A percentile compares a stretch with the other conserved stretches of the same genome.
Conservation (phyloP, 2,329 filamentous ascomycete species). For the Penicillium vulpinum region DNA sequence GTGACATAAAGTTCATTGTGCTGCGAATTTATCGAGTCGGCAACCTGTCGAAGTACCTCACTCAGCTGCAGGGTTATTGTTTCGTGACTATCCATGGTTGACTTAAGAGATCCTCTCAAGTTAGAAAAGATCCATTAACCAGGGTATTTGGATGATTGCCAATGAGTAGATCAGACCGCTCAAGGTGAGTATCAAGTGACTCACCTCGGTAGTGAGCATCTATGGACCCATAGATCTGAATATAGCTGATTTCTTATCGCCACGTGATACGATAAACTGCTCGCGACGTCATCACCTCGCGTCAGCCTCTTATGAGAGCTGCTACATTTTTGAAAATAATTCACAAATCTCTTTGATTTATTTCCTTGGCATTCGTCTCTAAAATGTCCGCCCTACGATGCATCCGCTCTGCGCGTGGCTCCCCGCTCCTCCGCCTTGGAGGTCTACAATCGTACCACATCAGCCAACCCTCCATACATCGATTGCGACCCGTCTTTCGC, state of each 20-base stretch:
- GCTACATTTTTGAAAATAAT: background rate
- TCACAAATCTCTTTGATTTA: background rate
- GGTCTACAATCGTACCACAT: background rate
- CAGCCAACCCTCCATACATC: background rate
- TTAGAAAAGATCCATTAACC: too few species aligned
- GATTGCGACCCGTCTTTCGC: background rate
- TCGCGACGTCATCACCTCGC: constrained; percentile 1
- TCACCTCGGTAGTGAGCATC: too few species aligned
- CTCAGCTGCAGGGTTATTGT: too few species aligned
- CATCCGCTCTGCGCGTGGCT: background rate
- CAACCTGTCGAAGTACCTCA: too few species aligned
- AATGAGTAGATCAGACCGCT: too few species aligned
- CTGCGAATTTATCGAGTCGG: too few species aligned
- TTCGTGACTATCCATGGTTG: too few species aligned
- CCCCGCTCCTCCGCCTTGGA: background rate
- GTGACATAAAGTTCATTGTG: too few species aligned
- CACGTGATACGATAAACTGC: background rate
- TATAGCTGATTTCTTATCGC: background rate
- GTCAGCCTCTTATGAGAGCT: background rate
- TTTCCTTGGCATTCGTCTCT: background rate
- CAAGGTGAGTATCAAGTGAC: too few species aligned
- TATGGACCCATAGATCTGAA: too few species aligned
- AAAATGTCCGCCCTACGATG: background rate
- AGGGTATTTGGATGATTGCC: too few species aligned
- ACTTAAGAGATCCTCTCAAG: too few species aligned